Evolutionary conservation across 192 early-diverging fungal genomes (phyloP), one percentile per base, ranked within the genome.

Genomic region (Podila clonocystis): DNA sequence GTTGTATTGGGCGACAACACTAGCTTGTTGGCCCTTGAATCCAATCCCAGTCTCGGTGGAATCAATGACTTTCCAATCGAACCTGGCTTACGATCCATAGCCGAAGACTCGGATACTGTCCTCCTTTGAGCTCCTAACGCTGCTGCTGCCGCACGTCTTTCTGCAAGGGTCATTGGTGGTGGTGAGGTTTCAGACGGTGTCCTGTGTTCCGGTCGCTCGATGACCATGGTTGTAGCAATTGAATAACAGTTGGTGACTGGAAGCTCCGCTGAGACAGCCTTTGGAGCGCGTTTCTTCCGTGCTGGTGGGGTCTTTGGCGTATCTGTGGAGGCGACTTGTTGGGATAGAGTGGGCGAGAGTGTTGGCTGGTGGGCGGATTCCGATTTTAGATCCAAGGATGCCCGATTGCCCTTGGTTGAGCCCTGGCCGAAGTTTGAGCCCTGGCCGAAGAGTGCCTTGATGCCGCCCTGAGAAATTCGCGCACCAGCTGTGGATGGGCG

Each of bases 381-480:
- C 29, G 65, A 28, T 64, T 79, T 79, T 3, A 79, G 60, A 49
- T 79, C 76, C 3, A 79, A 36, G 20, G 76, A 79, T 5, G 65
- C 52, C 4, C 76, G 65, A 28, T 72, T 79, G 22, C 50, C 60
- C 62, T 79, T 79, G 45, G 66, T 62, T 4, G 36, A 31, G 17
- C 41, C 33, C 59, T 67, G 69, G 31, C 76, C 76, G 50, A 79
- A 79, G n/a, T n/a, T 62, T 4, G 36, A 31, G 17, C 41, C 33
- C 59, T 67, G 69, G 31, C 76, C 76, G 50, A 79, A 79, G n/a
- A 79, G 65, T 38, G 76, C 76, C 41, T 79, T 79, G 50, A 79
- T 79, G 9, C 76, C 76, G 6, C 76, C 76, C 31, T 79, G 76
- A 30, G 76, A 79, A 13, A 79, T 57, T 38, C 76, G 66, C 22